Base-by-base conservation (phyloP, 1,284 basidiomycete species). In the Jaminaea rosea region DNA sequence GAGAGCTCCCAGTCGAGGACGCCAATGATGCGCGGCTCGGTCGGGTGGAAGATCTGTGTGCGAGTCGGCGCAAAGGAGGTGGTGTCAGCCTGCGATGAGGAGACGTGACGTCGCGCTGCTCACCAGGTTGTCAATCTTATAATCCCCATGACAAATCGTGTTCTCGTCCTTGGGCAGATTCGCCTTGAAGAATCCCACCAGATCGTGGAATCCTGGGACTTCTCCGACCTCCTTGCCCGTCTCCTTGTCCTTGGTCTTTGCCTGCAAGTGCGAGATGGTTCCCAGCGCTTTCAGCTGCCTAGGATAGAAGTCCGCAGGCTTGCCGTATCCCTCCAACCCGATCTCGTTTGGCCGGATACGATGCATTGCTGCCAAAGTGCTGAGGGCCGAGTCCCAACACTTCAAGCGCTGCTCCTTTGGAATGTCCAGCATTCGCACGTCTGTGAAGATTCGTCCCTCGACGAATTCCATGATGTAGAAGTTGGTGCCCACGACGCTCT, bases 401-500 rank as follows among this genome's bases (percentile, higher is more conserved):
- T 85, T 81, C 47, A 78, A 77, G 59, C 86, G 76, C 63, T 86
- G 84, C 46, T 81, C 69, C 7, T 79, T 77, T 1, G 39, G 28
- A 10, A 69, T 29, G 28, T 53, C 44, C 6, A 52, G 64, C 83
- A 96, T 85, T 51, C 82, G 76, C 11, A 82, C 78, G 73, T 96
- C 85, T 7, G 87, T 87, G 76, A 96, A 96, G 68, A 96, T 93
- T 39, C 93, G 80, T 0, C 92, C 93, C 44, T 73, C 49, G 46
- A 96, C 73, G 72, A 87, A 96, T 72, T 93, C 85, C 92, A 96
- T 96, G 32, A 97, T 80, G 73, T 96, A 97, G 77, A 96, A 97
- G 0, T 86, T 81, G 27, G 89, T 89, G 0, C 91, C 93, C 17
- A 93, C 80, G 21, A 96, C 80, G 2, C 75, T 68, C 26, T 67